A percentile compares a stretch with the other conserved stretches of the same genome.
Evolutionary conservation across 2,329 filamentous ascomycete species (phyloP).

Genomic region (Calycina herbarum): DNA sequence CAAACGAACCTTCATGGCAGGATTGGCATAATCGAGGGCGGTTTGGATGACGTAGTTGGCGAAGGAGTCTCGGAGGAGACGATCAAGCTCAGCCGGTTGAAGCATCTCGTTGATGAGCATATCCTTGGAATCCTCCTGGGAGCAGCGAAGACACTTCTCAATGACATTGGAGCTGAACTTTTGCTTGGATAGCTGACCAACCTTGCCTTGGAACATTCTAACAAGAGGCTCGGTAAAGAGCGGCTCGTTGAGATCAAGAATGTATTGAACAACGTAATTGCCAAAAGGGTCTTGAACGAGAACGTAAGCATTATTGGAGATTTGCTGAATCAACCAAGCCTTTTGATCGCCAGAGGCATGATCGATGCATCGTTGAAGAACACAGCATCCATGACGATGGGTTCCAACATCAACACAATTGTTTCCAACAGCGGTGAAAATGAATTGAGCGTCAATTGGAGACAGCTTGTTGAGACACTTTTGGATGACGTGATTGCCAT

Average conservation of each 20-base stretch:
- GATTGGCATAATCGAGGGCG: constrained; percentile 80
- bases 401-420: constrained; percentile 91
- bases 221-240: constrained; percentile 89
- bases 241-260: constrained; percentile 87
- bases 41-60: constrained; percentile 99
- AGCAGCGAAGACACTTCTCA: constrained; percentile 90
- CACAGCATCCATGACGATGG: constrained; percentile 96
- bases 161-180: constrained; percentile 99
- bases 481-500: constrained; percentile 98
- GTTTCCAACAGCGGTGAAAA: constrained; percentile 88
- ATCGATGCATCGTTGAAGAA: constrained; percentile 96
- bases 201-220: constrained; percentile 72
- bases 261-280: constrained; percentile 99
- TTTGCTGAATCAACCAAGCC: constrained; percentile 78
- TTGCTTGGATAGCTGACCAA: constrained; percentile 77
- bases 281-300: constrained; percentile 96
- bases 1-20: constrained; percentile 69
- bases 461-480: constrained; percentile 96
- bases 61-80: constrained; percentile 85
- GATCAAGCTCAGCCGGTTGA: constrained; percentile 75
- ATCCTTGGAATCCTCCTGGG: constrained; percentile 71
- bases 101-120: constrained; percentile 84
- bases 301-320: constrained; percentile 83
- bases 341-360: constrained; percentile 92
- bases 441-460: constrained; percentile 85